Conservation (phyloP, 2,329 filamentous ascomycete genomes). For the Elsinoe necatrix region DNA sequence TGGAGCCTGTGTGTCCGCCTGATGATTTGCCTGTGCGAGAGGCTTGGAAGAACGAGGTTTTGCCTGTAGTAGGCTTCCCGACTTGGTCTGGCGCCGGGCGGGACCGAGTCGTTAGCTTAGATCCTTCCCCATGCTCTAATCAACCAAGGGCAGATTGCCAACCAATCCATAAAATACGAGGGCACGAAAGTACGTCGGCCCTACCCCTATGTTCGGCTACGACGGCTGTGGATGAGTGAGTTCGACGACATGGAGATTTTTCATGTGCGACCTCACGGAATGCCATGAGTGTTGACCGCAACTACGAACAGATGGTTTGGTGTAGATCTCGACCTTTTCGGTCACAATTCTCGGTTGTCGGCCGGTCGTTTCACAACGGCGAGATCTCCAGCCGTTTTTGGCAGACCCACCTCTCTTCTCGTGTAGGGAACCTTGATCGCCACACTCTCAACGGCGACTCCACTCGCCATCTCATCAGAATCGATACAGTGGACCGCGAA, state of each 20-base stretch:
- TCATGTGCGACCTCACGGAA: not conserved
- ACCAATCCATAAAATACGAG: slow-evolving; percentile 4
- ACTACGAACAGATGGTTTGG: slow-evolving; percentile 5
- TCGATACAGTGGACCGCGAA: too few species aligned
- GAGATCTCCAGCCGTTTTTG: not conserved
- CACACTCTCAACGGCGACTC: not conserved
- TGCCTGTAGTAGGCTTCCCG: not conserved
- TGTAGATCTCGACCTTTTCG: slow-evolving; percentile 18
- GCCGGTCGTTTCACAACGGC: not conserved
- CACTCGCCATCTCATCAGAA: not conserved
- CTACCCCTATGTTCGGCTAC: slow-evolving; percentile 6
- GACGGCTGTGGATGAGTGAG: not conserved
- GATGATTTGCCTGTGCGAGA: not conserved
- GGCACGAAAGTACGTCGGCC: not conserved
- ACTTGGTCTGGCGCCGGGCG: not conserved
- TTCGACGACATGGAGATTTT: not conserved
- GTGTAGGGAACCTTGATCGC: not conserved
- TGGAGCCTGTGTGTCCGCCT: not conserved
- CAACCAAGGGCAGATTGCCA: slow-evolving; percentile 6
- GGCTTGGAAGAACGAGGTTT: not conserved
- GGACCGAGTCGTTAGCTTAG: not conserved
- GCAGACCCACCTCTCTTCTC: not conserved
- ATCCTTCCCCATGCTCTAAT: slow-evolving; percentile 4
- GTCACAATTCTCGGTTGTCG: not conserved
- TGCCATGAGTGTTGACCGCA: not conserved